Evolutionary conservation across 2,329 filamentous ascomycete species (phyloP).

Genomic region (Ceratocystis papillata): DNA sequence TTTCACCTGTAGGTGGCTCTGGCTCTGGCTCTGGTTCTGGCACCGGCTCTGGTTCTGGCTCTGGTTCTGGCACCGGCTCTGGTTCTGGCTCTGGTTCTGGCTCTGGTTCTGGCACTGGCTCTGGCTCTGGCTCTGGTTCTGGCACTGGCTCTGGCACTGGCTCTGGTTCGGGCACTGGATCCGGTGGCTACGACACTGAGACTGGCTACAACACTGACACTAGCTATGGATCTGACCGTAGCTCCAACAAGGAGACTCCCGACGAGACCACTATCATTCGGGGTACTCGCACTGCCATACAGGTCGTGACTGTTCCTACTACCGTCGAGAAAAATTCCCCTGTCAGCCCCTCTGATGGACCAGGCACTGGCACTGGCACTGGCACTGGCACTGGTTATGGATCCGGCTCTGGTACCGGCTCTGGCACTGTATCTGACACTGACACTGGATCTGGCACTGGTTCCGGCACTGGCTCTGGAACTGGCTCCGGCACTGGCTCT

Average conservation of each 20-base stretch:
- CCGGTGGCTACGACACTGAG: slow-evolving; percentile 17
- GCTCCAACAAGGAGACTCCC: slow-evolving; percentile 27
- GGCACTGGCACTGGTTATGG: background rate
- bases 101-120: background rate
- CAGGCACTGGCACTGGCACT: slow-evolving; percentile 30
- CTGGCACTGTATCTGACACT: background rate
- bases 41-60: too few species aligned
- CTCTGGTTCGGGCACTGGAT: slow-evolving; percentile 33
- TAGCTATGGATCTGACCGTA: slow-evolving; percentile 29
- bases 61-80: background rate
- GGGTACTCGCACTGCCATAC: slow-evolving; percentile 35
- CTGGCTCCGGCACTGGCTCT: slow-evolving; percentile 27
- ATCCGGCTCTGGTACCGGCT: background rate
- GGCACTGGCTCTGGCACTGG: slow-evolving; percentile 33
- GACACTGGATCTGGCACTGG: slow-evolving; percentile 1
- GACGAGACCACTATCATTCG: slow-evolving; percentile 32
- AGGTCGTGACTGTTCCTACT: slow-evolving; percentile 31
- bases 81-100: background rate
- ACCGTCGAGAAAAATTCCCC: slow-evolving; percentile 32
- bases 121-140: background rate
- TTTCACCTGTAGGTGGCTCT: background rate
- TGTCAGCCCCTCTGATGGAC: slow-evolving; percentile 24
- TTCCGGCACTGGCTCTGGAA: background rate
- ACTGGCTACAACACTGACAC: slow-evolving; percentile 27
- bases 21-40: background rate